Base-by-base conservation (phyloP, 2,329 filamentous ascomycete genomes). In the Aureobasidium mangrovei region DNA sequence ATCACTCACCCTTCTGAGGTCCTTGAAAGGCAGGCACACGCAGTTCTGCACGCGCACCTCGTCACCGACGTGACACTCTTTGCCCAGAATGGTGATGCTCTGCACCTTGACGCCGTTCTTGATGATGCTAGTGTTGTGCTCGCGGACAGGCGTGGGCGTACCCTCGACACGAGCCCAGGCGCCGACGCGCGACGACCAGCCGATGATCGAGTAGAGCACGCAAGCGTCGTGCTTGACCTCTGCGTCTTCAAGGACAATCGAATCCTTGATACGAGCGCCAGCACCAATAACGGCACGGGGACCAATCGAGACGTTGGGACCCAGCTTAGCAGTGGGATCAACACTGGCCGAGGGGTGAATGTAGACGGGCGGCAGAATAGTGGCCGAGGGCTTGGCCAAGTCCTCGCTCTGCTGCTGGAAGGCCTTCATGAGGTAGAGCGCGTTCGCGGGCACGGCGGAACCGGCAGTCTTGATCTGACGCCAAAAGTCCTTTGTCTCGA, bases 401-500 rank as follows among this genome's bases (percentile, higher is more conserved):
- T 96, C 91, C 52, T 83, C 78, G 38, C 88, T 89, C 61, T 83
- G 83, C 42, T 78, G 80, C 73, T 97, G 91, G 77, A 86, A 86
- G 24, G 93, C 91, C 76, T 96, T 89, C 69, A 94, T 89, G 53
- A 98, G 82, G 74, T 98, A 98, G 33, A 98, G 81, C 10, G 93
- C 93, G 67, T 97, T 97, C 59, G 93, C 93, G 12, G 93, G 93
- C 29, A 98, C 90, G 47, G 93, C 93, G 4, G 91, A 97, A 57
- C 93, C 93, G 57, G 93, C 93, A 1, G 93, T 96, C 81, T 98
- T 98, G 81, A 98, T 97, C 78, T 98, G 93, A 64, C 93, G 89
- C 93, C 93, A 98, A 73, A 98, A 98, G 71, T 97, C 93, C 76
- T 94, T 95, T 61, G 91, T 97, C 77, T 98, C 93, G 70, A 95